A percentile compares a stretch with the other conserved stretches of the same genome.
Conservation (phyloP, 2,329 filamentous ascomycete species). For the Sarocladium kiliense region DNA sequence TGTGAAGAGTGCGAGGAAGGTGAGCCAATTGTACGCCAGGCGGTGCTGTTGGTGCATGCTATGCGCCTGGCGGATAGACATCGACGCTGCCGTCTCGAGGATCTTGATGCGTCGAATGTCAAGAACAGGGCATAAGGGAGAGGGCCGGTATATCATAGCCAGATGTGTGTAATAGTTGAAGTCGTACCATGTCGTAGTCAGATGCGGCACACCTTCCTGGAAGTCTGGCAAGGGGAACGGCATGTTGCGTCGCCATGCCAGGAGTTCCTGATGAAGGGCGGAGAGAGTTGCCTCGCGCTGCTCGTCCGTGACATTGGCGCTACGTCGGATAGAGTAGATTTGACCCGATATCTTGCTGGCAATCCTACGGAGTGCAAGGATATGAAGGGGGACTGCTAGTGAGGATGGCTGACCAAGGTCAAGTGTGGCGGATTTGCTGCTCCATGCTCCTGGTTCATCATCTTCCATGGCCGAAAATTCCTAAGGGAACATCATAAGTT, state of each 20-base stretch:
- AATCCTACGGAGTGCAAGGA: slow-evolving; percentile 33
- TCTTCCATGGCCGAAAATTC: slow-evolving; percentile 32
- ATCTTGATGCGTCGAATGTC: slow-evolving; percentile 29
- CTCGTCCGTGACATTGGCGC: slow-evolving; percentile 13
- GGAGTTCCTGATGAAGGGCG: slow-evolving; percentile 32
- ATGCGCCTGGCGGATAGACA: slow-evolving; percentile 36
- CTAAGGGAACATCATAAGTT: slow-evolving; percentile 17
- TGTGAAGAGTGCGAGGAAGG: slow-evolving; percentile 35
- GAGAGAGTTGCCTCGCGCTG: slow-evolving; percentile 27
- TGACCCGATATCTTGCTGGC: slow-evolving; percentile 33
- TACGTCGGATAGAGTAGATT: slow-evolving; percentile 28
- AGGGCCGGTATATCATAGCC: slow-evolving; percentile 38
- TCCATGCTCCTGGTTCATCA: slow-evolving; percentile 23
- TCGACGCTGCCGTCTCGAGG: slow-evolving; percentile 32
- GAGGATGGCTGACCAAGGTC: slow-evolving; percentile 21
- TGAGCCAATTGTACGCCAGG: slow-evolving; percentile 37
- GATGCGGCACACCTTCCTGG: slow-evolving; percentile 34
- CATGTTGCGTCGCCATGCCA: slow-evolving; percentile 39
- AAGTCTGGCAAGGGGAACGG: slow-evolving; percentile 36
- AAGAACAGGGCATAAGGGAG: slow-evolving; percentile 33
- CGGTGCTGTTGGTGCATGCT: slow-evolving; percentile 31
- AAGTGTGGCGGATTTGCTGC: slow-evolving; percentile 16
- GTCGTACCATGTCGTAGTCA: slow-evolving; percentile 39
- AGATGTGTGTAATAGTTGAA: slow-evolving; percentile 43
- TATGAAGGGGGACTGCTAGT: slow-evolving; percentile 36